Base-by-base conservation (phyloP, 345 rosid genomes). In the Kernera saxatilis region DNA sequence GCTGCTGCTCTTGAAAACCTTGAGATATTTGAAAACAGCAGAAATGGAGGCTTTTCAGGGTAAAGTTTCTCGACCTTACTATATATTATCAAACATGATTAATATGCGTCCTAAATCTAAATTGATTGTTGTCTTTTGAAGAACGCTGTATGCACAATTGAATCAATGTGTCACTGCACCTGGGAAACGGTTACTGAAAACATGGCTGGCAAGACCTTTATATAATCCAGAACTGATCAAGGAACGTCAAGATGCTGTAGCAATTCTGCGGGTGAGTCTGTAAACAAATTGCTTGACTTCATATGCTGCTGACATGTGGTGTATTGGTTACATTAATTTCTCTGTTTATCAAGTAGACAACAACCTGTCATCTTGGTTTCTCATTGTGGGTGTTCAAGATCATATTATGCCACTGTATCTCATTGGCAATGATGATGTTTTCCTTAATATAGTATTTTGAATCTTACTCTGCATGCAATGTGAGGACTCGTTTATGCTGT, bases 1-100 rank as follows among this genome's bases (percentile, higher is more conserved):
- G 96, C 99, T 73, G 85, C 97, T 73, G 99, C 97, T 46, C 72
- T 94, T 33, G 99, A 94, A 71, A 94, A 91, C 86, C 98, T 94
- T 71, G 99, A 94, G 79, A 83, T 94, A 77, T 94, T 91, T 82
- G 98, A 94, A 85, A 94, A 94, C 83, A 88, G 82, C 82, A 82
- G 80, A 82, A 87, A 85, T 69, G 98, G 98, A 74, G 93, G 83
- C 70, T 55, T 84, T 71, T 85, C 88, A 18, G 97, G 99, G 97
- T 93, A 84, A 64, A 68, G 71, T 51, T 66, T 55, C 74, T 36
- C 21, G 30, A 69, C 54, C 63, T 55, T 29, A 14, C 74, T 30
- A 51, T 53, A 12, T 70, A 39, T 67, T 25, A 69, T 70, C 23
- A 29, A 51, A 68, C 26, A 5, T 40, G 37, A 23, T 26, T 65